These are phyloP conservation scores for Cymodocea nodosa DNA, from an alignment of 116 monocot species.

Conservation along the genomic window DNA sequence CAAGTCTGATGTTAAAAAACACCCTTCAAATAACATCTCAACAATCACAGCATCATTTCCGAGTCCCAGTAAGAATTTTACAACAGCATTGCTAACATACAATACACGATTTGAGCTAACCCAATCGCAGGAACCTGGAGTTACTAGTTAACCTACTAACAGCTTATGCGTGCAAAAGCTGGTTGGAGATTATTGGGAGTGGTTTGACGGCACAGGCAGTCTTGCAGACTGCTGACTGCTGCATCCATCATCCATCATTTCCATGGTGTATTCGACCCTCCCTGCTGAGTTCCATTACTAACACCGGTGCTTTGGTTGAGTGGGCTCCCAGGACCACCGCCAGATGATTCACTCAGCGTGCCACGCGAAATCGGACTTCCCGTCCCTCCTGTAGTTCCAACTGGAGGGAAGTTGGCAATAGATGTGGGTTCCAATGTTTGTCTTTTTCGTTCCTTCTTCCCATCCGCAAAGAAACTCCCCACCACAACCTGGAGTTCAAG, in stretches of 20 bases:
- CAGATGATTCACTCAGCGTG: constrained; percentile 68
- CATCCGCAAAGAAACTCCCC: constrained; percentile 63
- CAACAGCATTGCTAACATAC: too few relatives aligned
- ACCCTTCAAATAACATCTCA: too few relatives aligned
- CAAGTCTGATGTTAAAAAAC: too few relatives aligned
- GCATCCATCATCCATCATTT: constrained; percentile 21
- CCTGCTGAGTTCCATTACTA: constrained; percentile 37
- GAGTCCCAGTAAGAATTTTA: too few relatives aligned
- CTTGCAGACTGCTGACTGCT: background rate
- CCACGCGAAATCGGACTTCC: constrained; percentile 62
- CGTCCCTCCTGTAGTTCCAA: constrained; percentile 10
- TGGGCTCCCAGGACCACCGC: constrained; percentile 68
- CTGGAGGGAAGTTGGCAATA: constrained; percentile 13
- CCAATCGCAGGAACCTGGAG: background rate
- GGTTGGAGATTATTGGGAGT: background rate
- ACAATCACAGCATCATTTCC: too few relatives aligned
- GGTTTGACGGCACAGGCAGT: background rate
- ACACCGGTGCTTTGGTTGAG: constrained; percentile 34
- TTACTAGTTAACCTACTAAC: background rate
- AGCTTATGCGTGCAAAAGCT: background rate
- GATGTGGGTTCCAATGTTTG: background rate
- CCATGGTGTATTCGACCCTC: constrained; percentile 48
- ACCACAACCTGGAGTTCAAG: constrained; percentile 48
- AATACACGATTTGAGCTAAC: background rate
- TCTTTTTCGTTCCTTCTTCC: constrained; percentile 43